Base-by-base conservation (phyloP, 305 asterid species). In the Fraxinus ornus region DNA sequence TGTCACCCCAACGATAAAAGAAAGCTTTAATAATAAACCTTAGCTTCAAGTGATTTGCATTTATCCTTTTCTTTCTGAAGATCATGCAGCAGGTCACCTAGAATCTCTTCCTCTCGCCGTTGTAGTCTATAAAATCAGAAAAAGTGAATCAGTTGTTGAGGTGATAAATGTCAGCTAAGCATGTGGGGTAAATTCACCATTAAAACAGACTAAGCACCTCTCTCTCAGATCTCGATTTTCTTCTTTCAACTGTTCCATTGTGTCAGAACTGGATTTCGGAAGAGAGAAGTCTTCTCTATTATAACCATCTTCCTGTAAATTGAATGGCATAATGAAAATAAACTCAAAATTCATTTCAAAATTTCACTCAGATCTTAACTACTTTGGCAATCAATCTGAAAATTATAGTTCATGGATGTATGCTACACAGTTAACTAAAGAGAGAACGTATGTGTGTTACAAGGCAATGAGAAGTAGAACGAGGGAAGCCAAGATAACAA, bases 31-130 rank as follows among this genome's bases (percentile, higher is more conserved):
- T 75, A 47, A 82, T 82, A 82, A 82, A 95, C 98, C 97, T 94
- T 90, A 84, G 88, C 87, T 88, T 92, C 98, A 19, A 94, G 90
- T 83, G 93, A 87, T 83, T 88, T 89, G 91, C 89, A 78, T 87
- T 82, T 91, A 62, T 88, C 95, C 87, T 86, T 94, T 86, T 93
- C 99, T 28, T 80, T 77, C 64, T 88, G 90, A 44, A 94, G 84
- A 86, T 94, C 99, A 32, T 83, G 84, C 83, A 93, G 87, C 83
- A 94, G 76, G 79, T 94, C 99, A 84, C 98, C 98, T 35, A 93
- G 87, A 84, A 91, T 76, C 86, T 88, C 93, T 37, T 90, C 91
- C 85, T 94, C 98, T 77, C 83, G 90, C 86, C 87, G 89, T 82
- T 90, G 84, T 89, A 94, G 81, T 87, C 99, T 95, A 90, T 79